Evolutionary conservation across 2,329 filamentous ascomycete genomes (phyloP).

Genomic region (Exophiala alcalophila): DNA sequence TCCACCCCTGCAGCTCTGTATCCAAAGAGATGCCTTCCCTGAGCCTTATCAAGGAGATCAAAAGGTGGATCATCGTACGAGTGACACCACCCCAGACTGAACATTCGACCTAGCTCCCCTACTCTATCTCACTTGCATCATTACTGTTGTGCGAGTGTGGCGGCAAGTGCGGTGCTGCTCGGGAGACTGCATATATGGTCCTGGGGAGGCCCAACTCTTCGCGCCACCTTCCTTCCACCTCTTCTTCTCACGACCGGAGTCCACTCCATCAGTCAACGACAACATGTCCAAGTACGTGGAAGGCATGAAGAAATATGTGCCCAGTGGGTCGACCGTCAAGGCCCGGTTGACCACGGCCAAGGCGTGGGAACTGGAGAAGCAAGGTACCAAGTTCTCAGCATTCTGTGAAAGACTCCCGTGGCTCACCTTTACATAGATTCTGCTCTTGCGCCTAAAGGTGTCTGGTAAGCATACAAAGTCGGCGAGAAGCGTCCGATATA

Average conservation of each 20-base stretch:
- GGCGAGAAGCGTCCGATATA: no score
- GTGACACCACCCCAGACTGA: neutral
- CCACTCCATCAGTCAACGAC: slow-evolving; percentile 2
- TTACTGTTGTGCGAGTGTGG: slow-evolving; percentile 2
- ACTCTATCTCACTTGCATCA: slow-evolving; percentile 6
- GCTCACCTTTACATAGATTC: slow-evolving; percentile 33
- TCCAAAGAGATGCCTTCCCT: slow-evolving; percentile 15
- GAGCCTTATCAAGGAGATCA: slow-evolving; percentile 20
- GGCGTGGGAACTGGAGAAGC: slow-evolving; percentile 50
- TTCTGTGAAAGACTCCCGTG: neutral
- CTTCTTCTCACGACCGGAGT: neutral
- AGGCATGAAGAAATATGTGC: slow-evolving; percentile 32
- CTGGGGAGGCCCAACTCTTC: neutral
- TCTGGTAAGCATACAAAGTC: no score
- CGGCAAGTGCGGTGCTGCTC: neutral
- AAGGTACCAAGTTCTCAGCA: slow-evolving; percentile 26
- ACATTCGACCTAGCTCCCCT: neutral
- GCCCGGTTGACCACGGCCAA: slow-evolving; percentile 41
- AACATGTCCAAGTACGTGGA: slow-evolving; percentile 28
- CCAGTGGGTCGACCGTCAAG: slow-evolving; percentile 38
- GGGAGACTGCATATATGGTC: slow-evolving; percentile 7
- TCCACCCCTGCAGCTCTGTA: neutral
- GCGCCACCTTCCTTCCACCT: neutral
- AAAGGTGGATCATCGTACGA: slow-evolving; percentile 5
- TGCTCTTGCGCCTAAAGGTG: slow-evolving; percentile 46